Evolutionary conservation across 1,284 basidiomycete species (phyloP).

Genomic region (Stygiomarasmius scandens): DNA sequence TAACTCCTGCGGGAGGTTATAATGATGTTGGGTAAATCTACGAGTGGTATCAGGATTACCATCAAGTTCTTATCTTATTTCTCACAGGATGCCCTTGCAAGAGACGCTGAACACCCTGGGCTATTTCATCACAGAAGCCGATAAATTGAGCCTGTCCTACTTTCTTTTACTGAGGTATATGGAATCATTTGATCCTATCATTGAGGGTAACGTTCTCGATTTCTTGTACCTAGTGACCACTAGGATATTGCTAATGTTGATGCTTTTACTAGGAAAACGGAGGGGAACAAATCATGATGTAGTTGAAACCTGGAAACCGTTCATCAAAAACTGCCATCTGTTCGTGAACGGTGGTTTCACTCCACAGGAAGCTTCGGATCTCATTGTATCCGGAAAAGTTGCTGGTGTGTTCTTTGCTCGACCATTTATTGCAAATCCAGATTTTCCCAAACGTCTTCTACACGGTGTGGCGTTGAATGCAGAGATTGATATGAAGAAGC

Average conservation of each 20-base stretch:
- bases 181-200: conserved; percentile 20
- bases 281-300: conserved; percentile 21
- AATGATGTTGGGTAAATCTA: conserved; percentile 44
- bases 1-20: conserved; percentile 49
- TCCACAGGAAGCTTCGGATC: conserved; percentile 35
- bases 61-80: no score
- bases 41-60: no score
- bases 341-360: conserved; percentile 36
- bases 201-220: no score
- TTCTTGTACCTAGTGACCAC: no score
- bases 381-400: conserved; percentile 13
- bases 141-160: conserved; percentile 39
- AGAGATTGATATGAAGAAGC: conserved; percentile 25
- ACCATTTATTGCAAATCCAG: conserved; percentile 36
- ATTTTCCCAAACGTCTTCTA: conserved; percentile 35
- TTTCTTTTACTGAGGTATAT: conserved; percentile 39
- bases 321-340: conserved; percentile 32
- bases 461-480: conserved; percentile 37
- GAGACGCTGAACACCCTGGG: conserved; percentile 43
- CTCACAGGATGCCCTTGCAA: conserved; percentile 40
- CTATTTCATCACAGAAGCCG: conserved; percentile 40
- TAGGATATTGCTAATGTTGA: no score
- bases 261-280: conserved; percentile 17
- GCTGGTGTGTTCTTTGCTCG: conserved; percentile 31
- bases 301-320: conserved; percentile 35